A percentile compares a stretch with the other conserved stretches of the same genome.
Evolutionary conservation across 495 filamentous ascomycete genomes (phyloP).

Genomic region (Talaromyces wortmannii): DNA sequence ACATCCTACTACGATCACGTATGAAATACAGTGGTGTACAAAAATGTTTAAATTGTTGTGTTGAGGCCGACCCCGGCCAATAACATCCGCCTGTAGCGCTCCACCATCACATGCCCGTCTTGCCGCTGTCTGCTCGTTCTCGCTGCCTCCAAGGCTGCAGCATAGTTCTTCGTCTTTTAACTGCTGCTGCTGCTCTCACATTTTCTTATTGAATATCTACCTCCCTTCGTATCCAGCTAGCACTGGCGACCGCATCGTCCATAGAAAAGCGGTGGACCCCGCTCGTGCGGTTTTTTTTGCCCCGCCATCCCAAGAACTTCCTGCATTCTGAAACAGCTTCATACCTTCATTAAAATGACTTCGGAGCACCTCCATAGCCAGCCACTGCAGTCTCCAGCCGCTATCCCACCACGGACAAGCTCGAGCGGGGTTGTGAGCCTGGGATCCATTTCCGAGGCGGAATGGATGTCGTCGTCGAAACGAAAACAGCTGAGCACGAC

Average conservation of each 20-base stretch:
- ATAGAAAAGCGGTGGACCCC: too few species aligned
- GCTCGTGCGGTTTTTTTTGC: not conserved
- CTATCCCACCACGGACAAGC: constrained; percentile 68
- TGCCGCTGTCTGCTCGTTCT: not conserved
- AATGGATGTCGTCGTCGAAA: constrained; percentile 45
- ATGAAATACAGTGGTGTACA: too few species aligned
- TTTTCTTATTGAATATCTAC: not conserved
- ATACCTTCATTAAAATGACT: constrained; percentile 7
- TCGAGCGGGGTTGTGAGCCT: constrained; percentile 49
- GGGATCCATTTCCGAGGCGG: constrained; percentile 44
- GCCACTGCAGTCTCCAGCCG: constrained; percentile 52
- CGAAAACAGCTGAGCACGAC: constrained; percentile 9
- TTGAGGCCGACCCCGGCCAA: too few species aligned
- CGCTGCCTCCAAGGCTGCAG: not conserved
- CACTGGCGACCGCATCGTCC: too few species aligned
- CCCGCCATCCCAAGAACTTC: not conserved
- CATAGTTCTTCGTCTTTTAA: not conserved
- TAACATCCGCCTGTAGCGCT: too few species aligned
- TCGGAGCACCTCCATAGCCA: constrained; percentile 4
- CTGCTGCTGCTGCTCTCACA: not conserved
- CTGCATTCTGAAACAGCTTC: constrained; percentile 3
- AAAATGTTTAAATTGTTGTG: too few species aligned
- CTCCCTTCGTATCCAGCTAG: too few species aligned
- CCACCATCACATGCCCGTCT: not conserved
- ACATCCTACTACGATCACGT: too few species aligned